Evolutionary conservation across 2,329 filamentous ascomycete species (phyloP), one percentile per base, ranked within the genome.

Genomic region (Drechslera avenae): DNA sequence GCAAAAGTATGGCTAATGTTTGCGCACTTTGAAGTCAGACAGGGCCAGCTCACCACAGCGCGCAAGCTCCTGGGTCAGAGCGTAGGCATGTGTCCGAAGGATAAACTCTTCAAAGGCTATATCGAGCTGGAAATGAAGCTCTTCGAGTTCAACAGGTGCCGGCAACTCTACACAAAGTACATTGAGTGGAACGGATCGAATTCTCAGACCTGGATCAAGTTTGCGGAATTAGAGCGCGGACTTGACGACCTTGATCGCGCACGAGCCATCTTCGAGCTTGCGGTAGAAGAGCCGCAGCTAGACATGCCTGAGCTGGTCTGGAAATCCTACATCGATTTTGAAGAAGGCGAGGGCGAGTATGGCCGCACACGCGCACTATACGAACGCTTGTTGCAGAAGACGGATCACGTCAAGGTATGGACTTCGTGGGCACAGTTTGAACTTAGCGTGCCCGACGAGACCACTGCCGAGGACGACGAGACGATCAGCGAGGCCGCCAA

Each of bases 381-480:
- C 76, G 93, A 97, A 78, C 85, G 93, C 6, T 82, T 99, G 10
- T 82, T 99, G 35, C 81, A 90, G 67, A 97, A 95, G 85, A 96
- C 94, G n/a, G 88, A 94, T 68, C 94, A 99, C 70, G 91, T 97
- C 80, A 99, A 97, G 80, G 94, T 99, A 53, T 99, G 94, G 94
- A 96, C 94, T 74, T 93, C 90, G 73, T 99, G 93, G 76, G 94
- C 94, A n/a, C 90, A 95, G 73, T 97, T 99, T 69, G 94, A 99
- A 75, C 90, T 97, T 78, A 93, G 94, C 72, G 86, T 96, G 0
- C 91, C 91, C 36, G 91, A 96, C 16, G 84, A 85, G 44, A 84
- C 88, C 34, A 86, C 81, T 3, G 76, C 78, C 9, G 60, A 60
- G 12, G 60, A 64, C 21, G 78, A 83, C 16, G 75, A 75, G 34